phyloP scores from a whole-genome alignment of 108 stramenopile species.

The Fistulifera solaris region DNA sequence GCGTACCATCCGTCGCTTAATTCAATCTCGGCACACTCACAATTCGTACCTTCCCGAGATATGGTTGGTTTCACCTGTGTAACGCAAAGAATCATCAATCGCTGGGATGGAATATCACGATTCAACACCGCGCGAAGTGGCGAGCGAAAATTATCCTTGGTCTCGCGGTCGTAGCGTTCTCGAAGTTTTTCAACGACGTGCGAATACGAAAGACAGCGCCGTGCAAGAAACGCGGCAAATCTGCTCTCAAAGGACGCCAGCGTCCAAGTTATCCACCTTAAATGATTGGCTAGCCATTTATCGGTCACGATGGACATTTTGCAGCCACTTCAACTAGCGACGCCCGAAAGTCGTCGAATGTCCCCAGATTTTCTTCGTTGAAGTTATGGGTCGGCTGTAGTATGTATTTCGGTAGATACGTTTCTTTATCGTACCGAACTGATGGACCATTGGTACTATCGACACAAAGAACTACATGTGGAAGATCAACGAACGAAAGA shows the following conservation, averaged over 20 bases:
- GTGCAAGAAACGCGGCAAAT: constrained; percentile 38
- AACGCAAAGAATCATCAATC: constrained; percentile 53
- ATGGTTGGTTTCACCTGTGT: constrained; percentile 25
- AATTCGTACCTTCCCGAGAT: constrained; percentile 1
- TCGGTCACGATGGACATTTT: constrained; percentile 28
- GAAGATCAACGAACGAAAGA: constrained; percentile 24
- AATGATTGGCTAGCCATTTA: constrained; percentile 67
- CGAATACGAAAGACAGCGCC: constrained; percentile 44
- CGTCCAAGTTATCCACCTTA: constrained; percentile 74
- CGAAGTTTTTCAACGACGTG: constrained; percentile 45
- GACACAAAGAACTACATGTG: constrained; percentile 15
- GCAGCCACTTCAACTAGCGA: constrained; percentile 41
- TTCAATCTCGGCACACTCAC: constrained; percentile 23
- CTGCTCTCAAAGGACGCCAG: constrained; percentile 65
- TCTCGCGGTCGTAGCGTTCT: constrained; percentile 54
- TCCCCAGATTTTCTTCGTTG: constrained; percentile 15
- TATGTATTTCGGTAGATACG: constrained; percentile 18
- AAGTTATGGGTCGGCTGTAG: constrained; percentile 6
- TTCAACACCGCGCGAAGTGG: constrained; percentile 69
- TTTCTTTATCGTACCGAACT: constrained; percentile 33
- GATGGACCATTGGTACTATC: constrained; percentile 39
- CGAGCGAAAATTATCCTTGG: constrained; percentile 41
- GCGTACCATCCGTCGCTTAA: constrained; percentile 84
- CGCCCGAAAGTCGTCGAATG: constrained; percentile 15
- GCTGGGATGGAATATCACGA: constrained; percentile 45